These are phyloP conservation scores for Penstemon newberryi DNA, from an alignment of 257 asterid genomes.

Conservation along the genomic window DNA sequence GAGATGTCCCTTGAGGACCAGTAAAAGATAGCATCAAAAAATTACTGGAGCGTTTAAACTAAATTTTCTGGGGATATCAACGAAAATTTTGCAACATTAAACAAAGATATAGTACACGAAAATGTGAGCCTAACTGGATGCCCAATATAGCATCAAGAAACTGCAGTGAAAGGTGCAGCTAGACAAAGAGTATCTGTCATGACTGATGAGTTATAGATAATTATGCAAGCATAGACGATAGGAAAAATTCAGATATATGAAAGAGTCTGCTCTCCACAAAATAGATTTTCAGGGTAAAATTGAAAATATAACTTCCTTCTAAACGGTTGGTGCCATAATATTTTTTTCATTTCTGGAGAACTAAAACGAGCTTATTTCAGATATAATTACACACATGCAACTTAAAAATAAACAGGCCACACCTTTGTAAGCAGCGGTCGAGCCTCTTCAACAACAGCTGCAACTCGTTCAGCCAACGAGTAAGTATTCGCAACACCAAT, in stretches of 20 bases:
- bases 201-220: conserved; percentile 13
- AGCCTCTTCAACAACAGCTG: conserved; percentile 77
- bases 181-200: conserved; percentile 11
- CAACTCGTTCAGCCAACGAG: conserved; percentile 72
- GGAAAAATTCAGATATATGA: not conserved
- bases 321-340: no score
- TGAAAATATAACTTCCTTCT: conserved; percentile 2
- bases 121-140: not conserved
- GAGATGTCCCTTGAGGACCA: conserved; percentile 3
- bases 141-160: conserved; percentile 11
- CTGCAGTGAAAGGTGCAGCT: not conserved
- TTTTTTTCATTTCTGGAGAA: not conserved
- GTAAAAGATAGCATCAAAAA: conserved; percentile 6
- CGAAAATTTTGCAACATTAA: not conserved
- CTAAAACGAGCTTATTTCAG: conserved; percentile 15
- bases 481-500: conserved; percentile 77
- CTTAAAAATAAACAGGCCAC: conserved; percentile 37
- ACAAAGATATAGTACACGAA: not conserved
- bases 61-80: conserved; percentile 1
- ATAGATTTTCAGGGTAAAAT: not conserved
- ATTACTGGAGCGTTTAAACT: conserved; percentile 2
- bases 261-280: not conserved
- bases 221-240: conserved; percentile 3
- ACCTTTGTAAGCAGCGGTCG: conserved; percentile 88
- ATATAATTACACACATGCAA: conserved; percentile 16